Percentiles rank a stretch among this genome's conserved stretches.
Evolutionary conservation across 305 asterid genomes (phyloP).

Genomic region (Solanum hybrid): DNA sequence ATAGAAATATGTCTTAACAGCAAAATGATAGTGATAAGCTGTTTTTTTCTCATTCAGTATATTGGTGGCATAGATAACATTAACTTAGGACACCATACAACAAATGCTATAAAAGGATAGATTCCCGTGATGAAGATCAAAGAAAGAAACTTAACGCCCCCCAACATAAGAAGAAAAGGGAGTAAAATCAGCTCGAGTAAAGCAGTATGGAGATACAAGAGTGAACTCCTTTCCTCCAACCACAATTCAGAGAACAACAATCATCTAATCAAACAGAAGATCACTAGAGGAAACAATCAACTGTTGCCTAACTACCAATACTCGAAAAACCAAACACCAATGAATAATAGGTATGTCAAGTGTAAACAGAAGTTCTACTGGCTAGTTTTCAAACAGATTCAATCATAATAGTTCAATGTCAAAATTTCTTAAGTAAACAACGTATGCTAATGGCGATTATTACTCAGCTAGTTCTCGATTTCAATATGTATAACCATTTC

Average conservation of each 20-base stretch:
- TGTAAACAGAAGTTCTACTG: background rate
- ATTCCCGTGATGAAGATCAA: background rate
- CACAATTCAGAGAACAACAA: background rate
- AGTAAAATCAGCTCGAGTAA: background rate
- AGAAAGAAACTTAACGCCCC: background rate
- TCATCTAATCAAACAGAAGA: background rate
- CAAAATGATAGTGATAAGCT: background rate
- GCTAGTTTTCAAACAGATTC: background rate
- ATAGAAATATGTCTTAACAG: slow-evolving; percentile 8
- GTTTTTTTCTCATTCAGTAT: background rate
- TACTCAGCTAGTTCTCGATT: background rate
- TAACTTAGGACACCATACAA: background rate
- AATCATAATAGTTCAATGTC: background rate
- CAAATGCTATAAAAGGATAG: background rate
- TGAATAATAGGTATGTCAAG: background rate
- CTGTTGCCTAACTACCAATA: background rate
- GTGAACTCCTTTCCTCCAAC: background rate
- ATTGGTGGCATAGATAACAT: background rate
- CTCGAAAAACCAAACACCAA: background rate
- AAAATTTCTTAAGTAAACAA: background rate
- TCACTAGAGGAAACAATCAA: background rate
- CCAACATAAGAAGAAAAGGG: background rate
- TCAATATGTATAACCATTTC: background rate
- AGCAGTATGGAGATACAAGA: background rate
- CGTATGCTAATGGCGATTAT: background rate